These are phyloP conservation scores for Coemansia sp. DNA, from an alignment of 192 early-diverging fungal species.

Conservation along the genomic window DNA sequence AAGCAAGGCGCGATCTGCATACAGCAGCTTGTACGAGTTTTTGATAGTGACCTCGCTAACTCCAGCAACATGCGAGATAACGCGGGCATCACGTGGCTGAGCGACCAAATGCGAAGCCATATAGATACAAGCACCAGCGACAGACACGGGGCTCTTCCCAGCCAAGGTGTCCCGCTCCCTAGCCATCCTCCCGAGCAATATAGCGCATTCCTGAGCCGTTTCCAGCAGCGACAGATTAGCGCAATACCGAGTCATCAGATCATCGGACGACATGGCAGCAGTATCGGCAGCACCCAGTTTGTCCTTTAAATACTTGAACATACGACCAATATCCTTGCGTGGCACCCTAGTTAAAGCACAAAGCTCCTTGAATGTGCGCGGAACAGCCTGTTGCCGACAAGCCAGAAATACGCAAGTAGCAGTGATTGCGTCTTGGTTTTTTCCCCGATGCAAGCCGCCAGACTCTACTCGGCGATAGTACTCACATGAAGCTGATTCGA, in stretches of 20 bases:
- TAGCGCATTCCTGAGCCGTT: conserved; percentile 68
- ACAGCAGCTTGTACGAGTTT: conserved; percentile 75
- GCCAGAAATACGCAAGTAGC: conserved; percentile 94
- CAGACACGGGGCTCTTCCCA: conserved; percentile 87
- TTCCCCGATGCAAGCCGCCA: conserved; percentile 77
- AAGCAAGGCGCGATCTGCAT: conserved; percentile 59
- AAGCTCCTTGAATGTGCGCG: conserved; percentile 94
- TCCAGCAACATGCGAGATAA: conserved; percentile 82
- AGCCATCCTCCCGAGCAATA: conserved; percentile 68
- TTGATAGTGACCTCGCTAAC: conserved; percentile 95
- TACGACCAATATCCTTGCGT: conserved; percentile 91
- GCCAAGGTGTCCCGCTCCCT: conserved; percentile 82
- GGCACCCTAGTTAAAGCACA: conserved; percentile 84
- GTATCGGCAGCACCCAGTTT: conserved; percentile 59
- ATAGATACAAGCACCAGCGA: conserved; percentile 91
- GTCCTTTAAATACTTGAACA: conserved; percentile 56
- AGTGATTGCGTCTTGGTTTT: conserved; percentile 77
- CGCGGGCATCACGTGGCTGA: conserved; percentile 65
- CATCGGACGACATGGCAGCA: conserved; percentile 66
- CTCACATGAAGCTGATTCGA: conserved; percentile 81
- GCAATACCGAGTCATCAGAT: conserved; percentile 80
- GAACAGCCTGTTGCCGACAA: conserved; percentile 78
- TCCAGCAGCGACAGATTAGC: conserved; percentile 68
- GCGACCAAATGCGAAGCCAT: conserved; percentile 74
- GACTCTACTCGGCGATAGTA: conserved; percentile 85